Evolutionary conservation across 306 rosid species (phyloP), one percentile per base, ranked within the genome.

Genomic region (Prunus mume): DNA sequence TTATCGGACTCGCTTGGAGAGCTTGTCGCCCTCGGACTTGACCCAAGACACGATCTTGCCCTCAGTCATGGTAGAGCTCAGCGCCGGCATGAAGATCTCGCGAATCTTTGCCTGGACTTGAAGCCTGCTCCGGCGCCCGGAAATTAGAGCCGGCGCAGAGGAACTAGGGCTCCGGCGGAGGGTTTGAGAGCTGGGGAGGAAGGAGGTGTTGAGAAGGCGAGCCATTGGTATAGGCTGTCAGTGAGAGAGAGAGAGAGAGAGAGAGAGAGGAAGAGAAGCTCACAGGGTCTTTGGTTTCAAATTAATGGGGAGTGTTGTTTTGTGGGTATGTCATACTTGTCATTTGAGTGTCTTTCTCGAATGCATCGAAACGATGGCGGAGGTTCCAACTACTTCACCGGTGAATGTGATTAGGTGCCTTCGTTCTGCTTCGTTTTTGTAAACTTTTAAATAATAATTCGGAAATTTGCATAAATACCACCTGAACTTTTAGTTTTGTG

Each of bases 81-180:
- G 89, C 0, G 98, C 99, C 3, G 99, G 99, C 99, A 96, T 96
- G 88, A 96, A 92, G 62, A 96, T 96, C 82, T 96, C 99, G 3
- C 99, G 92, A 90, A 96, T 91, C 93, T 89, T 96, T 22, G 98
- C 97, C 3, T 85, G 87, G 19, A 89, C 85, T 13, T 32, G 86
- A 46, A 78, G 12, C 24, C 83, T 63, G 65, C 73, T 19, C 19
- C 80, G 73, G 65, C 52, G 81, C 28, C 41, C 45, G 34, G 83
- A 51, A 71, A 77, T n/a, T 24, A 72, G 79, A 24, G 61, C 18
- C 0, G 55, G 34, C 50, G 28, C 2, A 68, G 49, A 30, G 55
- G 54, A 67, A 73, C 24, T 28, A 30, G 72, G 56, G 13, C 1
- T 18, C 28, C 71, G 80, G 78, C 83, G 72, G 71, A 87, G 83